Conservation (phyloP, 257 asterid species). For the Solanum neorickii region DNA sequence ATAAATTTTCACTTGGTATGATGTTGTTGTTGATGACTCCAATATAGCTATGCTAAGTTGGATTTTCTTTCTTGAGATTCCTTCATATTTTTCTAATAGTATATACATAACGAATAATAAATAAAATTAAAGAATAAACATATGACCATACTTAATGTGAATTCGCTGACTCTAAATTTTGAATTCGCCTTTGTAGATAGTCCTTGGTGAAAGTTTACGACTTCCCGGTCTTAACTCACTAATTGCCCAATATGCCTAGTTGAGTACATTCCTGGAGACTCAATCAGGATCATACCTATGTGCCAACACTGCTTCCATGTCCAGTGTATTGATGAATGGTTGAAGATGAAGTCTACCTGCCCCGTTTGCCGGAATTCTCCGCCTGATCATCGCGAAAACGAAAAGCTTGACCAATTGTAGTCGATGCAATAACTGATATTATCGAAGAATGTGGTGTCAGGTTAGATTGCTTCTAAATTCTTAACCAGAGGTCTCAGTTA, state of each 20-base stretch:
- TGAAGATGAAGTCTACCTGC: slow-evolving; percentile 14
- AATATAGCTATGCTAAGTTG: not conserved
- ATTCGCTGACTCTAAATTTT: not conserved
- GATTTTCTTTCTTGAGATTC: not conserved
- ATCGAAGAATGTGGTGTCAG: not conserved
- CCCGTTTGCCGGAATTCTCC: slow-evolving; percentile 27
- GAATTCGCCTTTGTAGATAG: not conserved
- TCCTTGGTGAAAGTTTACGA: slow-evolving; percentile 10
- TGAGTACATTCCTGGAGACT: slow-evolving; percentile 25
- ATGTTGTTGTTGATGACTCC: not conserved
- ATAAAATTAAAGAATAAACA: not conserved
- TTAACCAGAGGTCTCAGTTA: not conserved
- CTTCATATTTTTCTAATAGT: not conserved
- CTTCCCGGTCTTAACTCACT: slow-evolving; percentile 3
- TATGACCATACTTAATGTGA: not conserved
- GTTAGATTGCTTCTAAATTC: not conserved
- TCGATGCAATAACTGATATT: not conserved
- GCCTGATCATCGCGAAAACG: not conserved
- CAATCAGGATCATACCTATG: slow-evolving; percentile 16
- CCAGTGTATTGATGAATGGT: slow-evolving; percentile 25
- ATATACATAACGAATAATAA: not conserved
- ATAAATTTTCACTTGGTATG: too few species aligned
- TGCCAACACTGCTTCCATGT: slow-evolving; percentile 33
- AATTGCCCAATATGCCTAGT: slow-evolving; percentile 26
- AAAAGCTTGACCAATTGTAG: not conserved